Percentiles rank a stretch among this genome's conserved stretches.
phyloP scores from a whole-genome alignment of 2,329 filamentous ascomycete genomes.

The Triangularia verruculosa region DNA sequence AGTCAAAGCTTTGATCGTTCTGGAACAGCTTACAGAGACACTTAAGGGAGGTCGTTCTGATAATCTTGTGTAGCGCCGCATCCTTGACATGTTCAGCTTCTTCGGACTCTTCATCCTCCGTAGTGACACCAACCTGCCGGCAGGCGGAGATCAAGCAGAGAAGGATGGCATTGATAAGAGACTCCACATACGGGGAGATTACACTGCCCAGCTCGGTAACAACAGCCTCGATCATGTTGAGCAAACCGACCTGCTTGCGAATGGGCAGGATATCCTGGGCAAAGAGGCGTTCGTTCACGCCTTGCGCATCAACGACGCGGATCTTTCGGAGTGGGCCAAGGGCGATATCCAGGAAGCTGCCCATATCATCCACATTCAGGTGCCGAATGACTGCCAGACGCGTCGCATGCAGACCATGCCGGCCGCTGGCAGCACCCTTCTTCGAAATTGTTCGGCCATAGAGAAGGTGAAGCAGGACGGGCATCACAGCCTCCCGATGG shows the following conservation, averaged over 20 bases:
- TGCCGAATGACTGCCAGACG: slow-evolving; percentile 78
- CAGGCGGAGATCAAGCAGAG: slow-evolving; percentile 76
- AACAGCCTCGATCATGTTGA: slow-evolving; percentile 88
- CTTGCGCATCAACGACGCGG: slow-evolving; percentile 51
- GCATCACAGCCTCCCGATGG: slow-evolving; percentile 73
- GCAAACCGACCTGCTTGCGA: slow-evolving; percentile 83
- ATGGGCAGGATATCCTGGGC: slow-evolving; percentile 58
- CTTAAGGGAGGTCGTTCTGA: slow-evolving; percentile 73
- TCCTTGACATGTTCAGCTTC: slow-evolving; percentile 43
- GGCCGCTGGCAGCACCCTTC: slow-evolving; percentile 71
- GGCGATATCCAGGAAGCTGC: slow-evolving; percentile 78
- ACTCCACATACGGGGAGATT: slow-evolving; percentile 63
- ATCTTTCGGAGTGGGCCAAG: slow-evolving; percentile 67
- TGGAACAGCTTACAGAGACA: slow-evolving; percentile 77
- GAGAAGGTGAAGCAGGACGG: slow-evolving; percentile 78
- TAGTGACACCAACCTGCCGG: slow-evolving; percentile 39
- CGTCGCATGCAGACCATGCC: slow-evolving; percentile 76
- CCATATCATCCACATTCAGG: slow-evolving; percentile 70
- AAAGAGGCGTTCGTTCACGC: slow-evolving; percentile 52
- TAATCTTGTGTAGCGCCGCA: slow-evolving; percentile 60
- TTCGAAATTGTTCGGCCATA: slow-evolving; percentile 88
- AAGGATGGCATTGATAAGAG: slow-evolving; percentile 72
- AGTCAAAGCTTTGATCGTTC: slow-evolving; percentile 67
- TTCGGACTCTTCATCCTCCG: slow-evolving; percentile 40
- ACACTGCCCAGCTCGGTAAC: slow-evolving; percentile 78